phyloP scores from a whole-genome alignment of 1,139 yeast species.

The Kodamaea sp. region DNA sequence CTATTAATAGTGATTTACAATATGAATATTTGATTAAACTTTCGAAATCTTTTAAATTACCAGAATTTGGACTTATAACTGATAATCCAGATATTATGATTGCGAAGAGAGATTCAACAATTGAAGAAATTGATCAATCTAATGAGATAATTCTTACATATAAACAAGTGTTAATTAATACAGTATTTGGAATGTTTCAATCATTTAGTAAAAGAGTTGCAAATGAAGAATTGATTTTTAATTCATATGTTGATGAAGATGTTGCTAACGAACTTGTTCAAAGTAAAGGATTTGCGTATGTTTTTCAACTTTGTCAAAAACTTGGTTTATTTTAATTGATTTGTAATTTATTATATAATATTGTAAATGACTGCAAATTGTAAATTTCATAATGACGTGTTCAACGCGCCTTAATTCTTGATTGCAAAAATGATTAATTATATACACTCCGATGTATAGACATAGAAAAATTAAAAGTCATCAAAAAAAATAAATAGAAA shows the following conservation, averaged over 20 bases:
- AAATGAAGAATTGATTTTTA: conserved; percentile 23
- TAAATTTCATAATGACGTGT: no score
- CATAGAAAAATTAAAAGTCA: conserved; percentile 1
- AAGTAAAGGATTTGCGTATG: conserved; percentile 14
- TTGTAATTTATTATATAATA: no score
- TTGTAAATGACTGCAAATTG: no score
- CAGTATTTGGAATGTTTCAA: conserved; percentile 17
- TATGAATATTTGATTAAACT: conserved; percentile 39
- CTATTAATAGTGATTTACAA: conserved; percentile 58
- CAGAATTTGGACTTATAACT: conserved; percentile 53
- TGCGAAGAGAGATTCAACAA: conserved; percentile 5
- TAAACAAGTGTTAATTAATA: conserved; percentile 19
- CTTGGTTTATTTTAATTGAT: conserved; percentile 27
- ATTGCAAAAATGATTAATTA: conserved; percentile 1
- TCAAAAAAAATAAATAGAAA: background rate
- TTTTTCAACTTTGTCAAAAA: conserved; percentile 31
- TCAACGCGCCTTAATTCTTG: background rate
- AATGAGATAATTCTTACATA: conserved; percentile 18
- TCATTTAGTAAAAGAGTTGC: conserved; percentile 16
- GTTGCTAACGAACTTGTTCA: conserved; percentile 15
- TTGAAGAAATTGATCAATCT: conserved; percentile 8
- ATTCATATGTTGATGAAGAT: conserved; percentile 26
- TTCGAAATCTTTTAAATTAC: conserved; percentile 23
- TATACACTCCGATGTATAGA: conserved; percentile 4
- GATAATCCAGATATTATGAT: conserved; percentile 53